A percentile compares a stretch with the other conserved stretches of the same genome.
Conservation (phyloP, 257 asterid species). For the Haberlea rhodopensis region DNA sequence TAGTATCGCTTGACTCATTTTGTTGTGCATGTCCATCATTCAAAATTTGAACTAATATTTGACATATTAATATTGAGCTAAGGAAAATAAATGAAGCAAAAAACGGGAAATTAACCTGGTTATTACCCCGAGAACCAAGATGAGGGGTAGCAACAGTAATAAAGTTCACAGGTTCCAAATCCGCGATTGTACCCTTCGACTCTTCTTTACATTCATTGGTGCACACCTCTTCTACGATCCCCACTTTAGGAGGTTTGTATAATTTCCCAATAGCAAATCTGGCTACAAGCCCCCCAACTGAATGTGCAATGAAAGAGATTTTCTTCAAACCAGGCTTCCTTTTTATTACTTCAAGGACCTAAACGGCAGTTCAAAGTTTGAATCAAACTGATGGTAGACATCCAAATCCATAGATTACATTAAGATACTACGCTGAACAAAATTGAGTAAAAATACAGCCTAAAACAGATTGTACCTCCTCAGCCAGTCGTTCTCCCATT, state of each 20-base stretch:
- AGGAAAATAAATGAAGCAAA: slow-evolving; percentile 13
- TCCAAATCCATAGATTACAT: background rate
- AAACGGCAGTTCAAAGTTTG: slow-evolving; percentile 31
- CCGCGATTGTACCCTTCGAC: slow-evolving; percentile 74
- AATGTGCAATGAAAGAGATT: slow-evolving; percentile 92
- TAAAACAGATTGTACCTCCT: slow-evolving; percentile 60
- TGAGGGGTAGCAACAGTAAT: slow-evolving; percentile 96
- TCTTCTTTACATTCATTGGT: slow-evolving; percentile 36
- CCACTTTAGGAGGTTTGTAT: slow-evolving; percentile 50
- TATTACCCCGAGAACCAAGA: slow-evolving; percentile 97
- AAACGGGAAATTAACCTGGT: slow-evolving; percentile 59
- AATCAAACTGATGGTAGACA: slow-evolving; percentile 13
- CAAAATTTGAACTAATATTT: background rate
- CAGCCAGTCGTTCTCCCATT: slow-evolving; percentile 92
- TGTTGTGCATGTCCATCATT: background rate
- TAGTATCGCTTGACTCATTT: background rate
- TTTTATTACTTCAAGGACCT: slow-evolving; percentile 78
- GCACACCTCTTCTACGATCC: slow-evolving; percentile 40
- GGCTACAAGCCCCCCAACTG: slow-evolving; percentile 99
- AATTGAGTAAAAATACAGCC: slow-evolving; percentile 11
- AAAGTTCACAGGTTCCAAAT: slow-evolving; percentile 79
- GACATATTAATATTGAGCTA: slow-evolving; percentile 1
- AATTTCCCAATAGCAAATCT: slow-evolving; percentile 88
- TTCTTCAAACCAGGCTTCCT: slow-evolving; percentile 66
- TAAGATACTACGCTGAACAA: slow-evolving; percentile 20